Evolutionary conservation across 768 basidiomycete species (phyloP).

Genomic region (Suillus ampliporus): DNA sequence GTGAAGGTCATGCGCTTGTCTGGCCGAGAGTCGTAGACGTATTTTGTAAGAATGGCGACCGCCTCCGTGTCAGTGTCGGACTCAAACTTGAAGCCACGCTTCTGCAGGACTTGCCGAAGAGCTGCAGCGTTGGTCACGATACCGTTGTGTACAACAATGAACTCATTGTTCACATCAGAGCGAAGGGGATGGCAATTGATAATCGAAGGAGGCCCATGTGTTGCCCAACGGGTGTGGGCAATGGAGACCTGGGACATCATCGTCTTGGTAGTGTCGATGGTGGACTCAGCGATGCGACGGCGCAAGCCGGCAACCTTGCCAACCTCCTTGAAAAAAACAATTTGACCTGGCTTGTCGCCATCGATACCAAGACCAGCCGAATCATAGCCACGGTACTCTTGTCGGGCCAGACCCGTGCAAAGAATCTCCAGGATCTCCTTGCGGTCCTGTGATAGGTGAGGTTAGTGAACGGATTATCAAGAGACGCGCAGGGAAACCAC

Average conservation of each 20-base stretch:
- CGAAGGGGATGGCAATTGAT: conserved; percentile 95
- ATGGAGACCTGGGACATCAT: conserved; percentile 91
- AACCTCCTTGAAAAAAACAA: conserved; percentile 94
- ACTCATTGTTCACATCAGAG: conserved; percentile 80
- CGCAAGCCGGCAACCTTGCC: conserved; percentile 95
- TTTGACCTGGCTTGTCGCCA: conserved; percentile 80
- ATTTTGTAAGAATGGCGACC: conserved; percentile 94
- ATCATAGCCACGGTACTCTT: conserved; percentile 99
- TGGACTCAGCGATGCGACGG: conserved; percentile 80
- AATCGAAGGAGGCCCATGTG: conserved; percentile 89
- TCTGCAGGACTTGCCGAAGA: conserved; percentile 90
- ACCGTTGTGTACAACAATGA: conserved; percentile 96
- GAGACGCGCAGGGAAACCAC: not conserved
- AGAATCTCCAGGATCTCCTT: conserved; percentile 92
- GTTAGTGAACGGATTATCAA: conserved; percentile 16
- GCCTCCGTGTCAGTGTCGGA: conserved; percentile 98
- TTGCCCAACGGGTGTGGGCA: conserved; percentile 99
- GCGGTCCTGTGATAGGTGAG: conserved; percentile 62
- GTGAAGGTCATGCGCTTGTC: conserved; percentile 89
- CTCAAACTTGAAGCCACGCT: conserved; percentile 92
- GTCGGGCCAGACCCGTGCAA: conserved; percentile 86
- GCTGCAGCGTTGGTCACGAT: conserved; percentile 95
- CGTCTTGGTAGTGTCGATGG: conserved; percentile 74
- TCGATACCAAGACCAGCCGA: conserved; percentile 92
- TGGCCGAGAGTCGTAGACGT: conserved; percentile 92